These are phyloP conservation scores for Aspergillus melleus DNA, from an alignment of 2,329 filamentous ascomycete species.

Conservation along the genomic window DNA sequence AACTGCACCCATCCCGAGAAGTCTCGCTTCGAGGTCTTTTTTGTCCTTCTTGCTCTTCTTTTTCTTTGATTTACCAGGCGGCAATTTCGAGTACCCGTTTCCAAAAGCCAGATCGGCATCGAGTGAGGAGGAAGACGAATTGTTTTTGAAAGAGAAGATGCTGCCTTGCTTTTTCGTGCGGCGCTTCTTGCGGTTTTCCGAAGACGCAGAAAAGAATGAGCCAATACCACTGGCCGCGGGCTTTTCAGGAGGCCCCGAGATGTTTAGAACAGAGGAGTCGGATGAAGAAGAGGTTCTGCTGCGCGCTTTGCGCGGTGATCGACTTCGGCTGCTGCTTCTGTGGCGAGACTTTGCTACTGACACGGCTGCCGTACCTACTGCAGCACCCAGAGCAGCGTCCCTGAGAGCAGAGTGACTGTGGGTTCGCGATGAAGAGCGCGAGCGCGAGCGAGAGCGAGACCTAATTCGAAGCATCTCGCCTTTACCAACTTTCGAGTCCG, in stretches of 20 bases:
- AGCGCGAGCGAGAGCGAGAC: conserved; percentile 37
- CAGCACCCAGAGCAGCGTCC: conserved; percentile 41
- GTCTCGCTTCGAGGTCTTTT: conserved; percentile 45
- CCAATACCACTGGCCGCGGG: conserved; percentile 56
- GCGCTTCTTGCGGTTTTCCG: conserved; percentile 54
- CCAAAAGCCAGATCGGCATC: conserved; percentile 70
- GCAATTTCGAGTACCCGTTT: conserved; percentile 50
- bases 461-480: conserved; percentile 25
- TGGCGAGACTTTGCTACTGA: conserved; percentile 26
- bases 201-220: conserved; percentile 64
- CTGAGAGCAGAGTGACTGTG: conserved; percentile 29
- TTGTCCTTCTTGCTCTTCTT: conserved; percentile 28
- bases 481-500: conserved; percentile 21
- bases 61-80: conserved; percentile 36
- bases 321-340: conserved; percentile 30
- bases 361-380: conserved; percentile 29
- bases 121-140: conserved; percentile 67
- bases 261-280: conserved; percentile 64
- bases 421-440: conserved; percentile 38
- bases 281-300: conserved; percentile 49
- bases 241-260: conserved; percentile 57
- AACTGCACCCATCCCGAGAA: conserved; percentile 50
- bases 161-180: conserved; percentile 49
- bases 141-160: conserved; percentile 57
- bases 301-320: conserved; percentile 35